A percentile compares a stretch with the other conserved stretches of the same genome.
These are phyloP conservation scores for Mesembryanthemum crystallinum DNA, from an alignment of 148 eudicot genomes.

Conservation along the genomic window DNA sequence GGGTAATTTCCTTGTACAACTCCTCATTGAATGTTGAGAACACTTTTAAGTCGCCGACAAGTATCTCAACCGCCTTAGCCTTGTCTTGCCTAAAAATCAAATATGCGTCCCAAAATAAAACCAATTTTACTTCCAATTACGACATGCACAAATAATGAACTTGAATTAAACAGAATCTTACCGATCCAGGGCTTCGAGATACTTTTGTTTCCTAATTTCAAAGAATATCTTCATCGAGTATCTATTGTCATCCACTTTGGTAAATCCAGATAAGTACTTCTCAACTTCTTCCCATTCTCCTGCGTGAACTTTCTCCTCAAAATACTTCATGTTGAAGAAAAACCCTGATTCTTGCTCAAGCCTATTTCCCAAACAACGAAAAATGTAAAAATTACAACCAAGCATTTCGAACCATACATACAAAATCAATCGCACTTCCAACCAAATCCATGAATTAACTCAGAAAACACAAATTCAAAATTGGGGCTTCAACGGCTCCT, in stretches of 20 bases:
- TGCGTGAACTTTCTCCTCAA: conserved; percentile 81
- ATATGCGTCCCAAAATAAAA: conserved; percentile 5
- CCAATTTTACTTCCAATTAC: not conserved
- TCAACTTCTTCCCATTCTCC: conserved; percentile 98
- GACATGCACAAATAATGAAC: not conserved
- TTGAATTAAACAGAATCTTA: conserved; percentile 17
- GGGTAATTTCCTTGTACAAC: conserved; percentile 71
- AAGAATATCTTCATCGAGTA: conserved; percentile 91
- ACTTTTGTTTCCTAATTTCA: conserved; percentile 86
- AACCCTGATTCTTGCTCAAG: conserved; percentile 91
- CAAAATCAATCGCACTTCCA: conserved; percentile 3
- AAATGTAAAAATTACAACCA: conserved; percentile 6
- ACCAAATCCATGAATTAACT: not conserved
- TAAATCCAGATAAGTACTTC: conserved; percentile 78
- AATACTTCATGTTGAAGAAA: conserved; percentile 82
- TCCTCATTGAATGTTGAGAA: conserved; percentile 84
- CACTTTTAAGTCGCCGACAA: conserved; percentile 78
- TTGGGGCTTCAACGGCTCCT: conserved; percentile 15
- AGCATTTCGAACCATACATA: not conserved
- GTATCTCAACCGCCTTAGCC: conserved; percentile 74
- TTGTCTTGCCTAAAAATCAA: conserved; percentile 67
- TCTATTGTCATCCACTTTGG: conserved; percentile 83
- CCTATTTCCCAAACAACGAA: conserved; percentile 35
- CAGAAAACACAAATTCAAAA: not conserved
- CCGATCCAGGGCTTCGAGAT: conserved; percentile 87